Evolutionary conservation across 2,329 filamentous ascomycete species (phyloP).

Genomic region (Aspergillus caelatus): DNA sequence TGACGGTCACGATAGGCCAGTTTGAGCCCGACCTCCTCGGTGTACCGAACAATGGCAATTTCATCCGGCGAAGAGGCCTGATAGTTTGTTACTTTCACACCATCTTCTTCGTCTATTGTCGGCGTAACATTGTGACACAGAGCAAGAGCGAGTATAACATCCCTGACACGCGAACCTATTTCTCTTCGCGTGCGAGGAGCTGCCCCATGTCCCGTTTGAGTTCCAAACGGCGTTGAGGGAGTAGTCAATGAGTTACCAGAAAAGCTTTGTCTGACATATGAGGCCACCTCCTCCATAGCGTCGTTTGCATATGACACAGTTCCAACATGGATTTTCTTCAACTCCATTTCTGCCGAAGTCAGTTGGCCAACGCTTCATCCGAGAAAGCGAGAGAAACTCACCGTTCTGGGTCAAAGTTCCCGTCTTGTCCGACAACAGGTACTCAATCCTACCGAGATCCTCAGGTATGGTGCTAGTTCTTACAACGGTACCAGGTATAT

Average conservation of each 20-base stretch:
- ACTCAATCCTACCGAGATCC: conserved; percentile 92
- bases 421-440: conserved; percentile 94
- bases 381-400: conserved; percentile 33
- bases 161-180: conserved; percentile 88
- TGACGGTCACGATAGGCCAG: conserved; percentile 84
- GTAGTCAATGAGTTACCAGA: conserved; percentile 64
- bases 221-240: conserved; percentile 70
- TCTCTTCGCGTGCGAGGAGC: conserved; percentile 86
- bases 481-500: conserved; percentile 89
- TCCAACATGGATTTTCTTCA: conserved; percentile 98
- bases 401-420: conserved; percentile 95
- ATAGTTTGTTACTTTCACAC: conserved; percentile 77
- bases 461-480: conserved; percentile 97
- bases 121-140: conserved; percentile 98
- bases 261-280: conserved; percentile 86
- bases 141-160: conserved; percentile 88
- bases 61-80: conserved; percentile 97
- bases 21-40: conserved; percentile 85
- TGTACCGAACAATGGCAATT: conserved; percentile 96
- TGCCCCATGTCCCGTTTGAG: conserved; percentile 58
- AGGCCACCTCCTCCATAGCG: conserved; percentile 93
- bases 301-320: conserved; percentile 98
- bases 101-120: conserved; percentile 80
- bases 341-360: conserved; percentile 76
- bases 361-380: conserved; percentile 20